Conservation (phyloP, 2,329 filamentous ascomycete genomes). For the Aureobasidium namibiae region DNA sequence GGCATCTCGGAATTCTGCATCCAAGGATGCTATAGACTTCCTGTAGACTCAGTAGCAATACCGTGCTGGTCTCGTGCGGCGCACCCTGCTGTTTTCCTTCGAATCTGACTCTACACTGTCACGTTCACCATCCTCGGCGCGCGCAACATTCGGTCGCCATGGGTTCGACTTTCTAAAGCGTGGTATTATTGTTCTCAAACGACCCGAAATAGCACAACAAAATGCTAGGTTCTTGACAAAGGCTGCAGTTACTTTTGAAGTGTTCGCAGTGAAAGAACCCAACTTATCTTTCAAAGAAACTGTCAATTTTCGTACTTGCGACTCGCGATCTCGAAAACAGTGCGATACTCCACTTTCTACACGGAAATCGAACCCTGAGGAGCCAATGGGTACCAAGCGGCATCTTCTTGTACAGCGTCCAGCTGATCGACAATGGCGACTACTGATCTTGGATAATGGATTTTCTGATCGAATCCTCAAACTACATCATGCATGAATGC, state of each 20-base stretch:
- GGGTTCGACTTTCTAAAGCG: neutral
- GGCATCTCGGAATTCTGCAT: neutral
- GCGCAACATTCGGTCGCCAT: neutral
- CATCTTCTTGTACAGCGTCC: conserved; percentile 2
- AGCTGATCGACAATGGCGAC: conserved; percentile 5
- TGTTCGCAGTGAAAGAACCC: neutral
- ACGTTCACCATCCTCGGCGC: neutral
- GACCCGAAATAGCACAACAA: neutral
- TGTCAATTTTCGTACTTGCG: conserved; percentile 2
- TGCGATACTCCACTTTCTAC: conserved; percentile 7
- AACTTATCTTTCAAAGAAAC: neutral
- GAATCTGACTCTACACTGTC: neutral
- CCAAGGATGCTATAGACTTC: neutral
- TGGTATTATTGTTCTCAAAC: neutral
- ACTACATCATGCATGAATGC: neutral
- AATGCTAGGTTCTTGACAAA: neutral
- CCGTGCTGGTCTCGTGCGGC: neutral
- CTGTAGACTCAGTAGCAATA: neutral
- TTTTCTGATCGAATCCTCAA: neutral
- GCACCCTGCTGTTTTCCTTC: neutral
- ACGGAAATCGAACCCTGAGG: neutral
- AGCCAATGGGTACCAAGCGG: conserved; percentile 3
- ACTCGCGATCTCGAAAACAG: neutral
- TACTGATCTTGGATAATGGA: conserved; percentile 4
- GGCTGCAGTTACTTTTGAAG: neutral